Evolutionary conservation across 257 asterid species (phyloP).

Genomic region (Rubia yunnanensis): DNA sequence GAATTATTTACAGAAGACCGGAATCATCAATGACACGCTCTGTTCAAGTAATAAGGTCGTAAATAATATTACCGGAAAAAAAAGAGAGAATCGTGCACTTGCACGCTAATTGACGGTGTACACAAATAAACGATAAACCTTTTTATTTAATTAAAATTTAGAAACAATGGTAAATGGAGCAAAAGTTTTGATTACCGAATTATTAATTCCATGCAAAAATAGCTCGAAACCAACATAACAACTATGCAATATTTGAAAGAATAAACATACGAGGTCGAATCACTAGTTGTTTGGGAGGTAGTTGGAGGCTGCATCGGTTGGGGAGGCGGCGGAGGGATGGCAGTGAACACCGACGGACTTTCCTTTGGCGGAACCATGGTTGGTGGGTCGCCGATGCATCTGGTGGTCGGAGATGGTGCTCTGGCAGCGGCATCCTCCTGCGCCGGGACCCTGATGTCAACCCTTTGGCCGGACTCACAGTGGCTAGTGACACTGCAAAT

Average conservation of each 20-base stretch:
- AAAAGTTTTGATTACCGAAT: too few relatives aligned
- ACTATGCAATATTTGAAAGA: neutral
- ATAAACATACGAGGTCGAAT: neutral
- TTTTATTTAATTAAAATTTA: too few relatives aligned
- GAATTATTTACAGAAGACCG: too few relatives aligned
- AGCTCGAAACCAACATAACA: neutral
- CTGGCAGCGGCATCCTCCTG: neutral
- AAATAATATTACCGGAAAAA: too few relatives aligned
- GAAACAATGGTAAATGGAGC: too few relatives aligned
- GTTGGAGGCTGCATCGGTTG: neutral
- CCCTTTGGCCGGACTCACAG: conserved; percentile 42
- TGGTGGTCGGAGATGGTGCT: neutral
- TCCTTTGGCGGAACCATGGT: neutral
- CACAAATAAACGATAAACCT: too few relatives aligned
- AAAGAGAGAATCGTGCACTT: too few relatives aligned
- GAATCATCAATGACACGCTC: too few relatives aligned
- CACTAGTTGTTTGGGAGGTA: neutral
- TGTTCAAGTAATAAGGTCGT: too few relatives aligned
- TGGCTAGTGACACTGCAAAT: conserved; percentile 38
- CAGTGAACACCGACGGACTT: too few relatives aligned
- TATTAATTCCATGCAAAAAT: neutral
- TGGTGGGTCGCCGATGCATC: neutral
- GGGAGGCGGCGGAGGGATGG: neutral
- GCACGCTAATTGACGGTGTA: too few relatives aligned
- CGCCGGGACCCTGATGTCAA: conserved; percentile 38